Base-by-base conservation (phyloP, 208 protist species). In the Trypanosoma cruzi region DNA sequence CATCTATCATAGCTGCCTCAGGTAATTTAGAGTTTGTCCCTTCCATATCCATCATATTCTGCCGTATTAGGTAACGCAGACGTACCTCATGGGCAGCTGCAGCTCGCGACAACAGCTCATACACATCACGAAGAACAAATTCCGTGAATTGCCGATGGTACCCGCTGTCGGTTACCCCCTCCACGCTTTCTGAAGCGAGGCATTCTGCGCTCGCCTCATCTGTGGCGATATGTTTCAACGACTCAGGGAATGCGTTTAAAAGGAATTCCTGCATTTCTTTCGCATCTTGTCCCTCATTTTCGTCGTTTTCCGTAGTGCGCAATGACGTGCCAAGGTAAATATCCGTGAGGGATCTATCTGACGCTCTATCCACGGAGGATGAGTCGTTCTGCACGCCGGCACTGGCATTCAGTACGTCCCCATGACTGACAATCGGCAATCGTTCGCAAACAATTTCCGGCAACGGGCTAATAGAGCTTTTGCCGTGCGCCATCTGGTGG, bases 91-190 rank as follows among this genome's bases (percentile, higher is more conserved):
- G 18, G 4, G 57, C 18, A 40, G 26, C 28, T 1, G 56, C 29
- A 1, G 56, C 62, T n/a, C 34, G 29, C 6, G 56, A 1, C 29
- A 75, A 28, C 13, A 69, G 48, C 10, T 0, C 2, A 63, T 75
- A 48, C 6, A 75, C 64, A 18, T 75, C 71, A 36, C 29, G 40
- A 26, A 75, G 57, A 16, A 49, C 46, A 34, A 68, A 37, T 57
- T 75, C 71, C 13, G 71, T 65, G 60, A 75, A 75, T 24, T 75
- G 71, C 31, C 63, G 52, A 58, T 75, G 63, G 50, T 70, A 75
- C 2, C 71, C 71, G 65, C 56, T 66, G n/a, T 57, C 56, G 7
- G 16, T 48, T 29, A 20, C 52, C 4, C 18, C 26, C 6, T 26
- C 60, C 2, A 40, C 18, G 44, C 57, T 50, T n/a, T 54, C 48